Percentiles rank a stretch among this genome's conserved stretches.
phyloP scores from a whole-genome alignment of 768 basidiomycete genomes.

The Xerocomellus chrysenteron region DNA sequence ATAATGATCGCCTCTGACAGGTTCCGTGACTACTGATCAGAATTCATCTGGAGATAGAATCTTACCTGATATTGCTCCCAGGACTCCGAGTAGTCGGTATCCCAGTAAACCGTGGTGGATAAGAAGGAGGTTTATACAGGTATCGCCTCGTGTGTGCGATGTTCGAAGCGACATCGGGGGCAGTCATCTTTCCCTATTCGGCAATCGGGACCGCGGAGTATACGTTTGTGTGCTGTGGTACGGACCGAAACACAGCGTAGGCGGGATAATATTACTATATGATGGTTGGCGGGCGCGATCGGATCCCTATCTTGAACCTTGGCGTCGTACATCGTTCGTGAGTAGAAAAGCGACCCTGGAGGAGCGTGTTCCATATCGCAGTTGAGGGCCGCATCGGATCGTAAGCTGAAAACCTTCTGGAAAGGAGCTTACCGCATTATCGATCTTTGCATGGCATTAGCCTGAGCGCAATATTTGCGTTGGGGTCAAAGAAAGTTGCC shows the following conservation, averaged over 20 bases:
- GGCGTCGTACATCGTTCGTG: not conserved
- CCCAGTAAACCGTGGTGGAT: not conserved
- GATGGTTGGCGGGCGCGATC: not conserved
- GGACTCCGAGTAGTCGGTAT: not conserved
- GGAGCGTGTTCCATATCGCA: not conserved
- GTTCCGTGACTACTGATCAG: not conserved
- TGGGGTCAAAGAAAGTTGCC: not conserved
- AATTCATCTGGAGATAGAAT: not conserved
- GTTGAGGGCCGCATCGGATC: not conserved
- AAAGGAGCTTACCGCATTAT: not conserved
- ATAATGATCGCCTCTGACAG: not conserved
- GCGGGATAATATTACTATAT: not conserved
- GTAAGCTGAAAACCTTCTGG: not conserved
- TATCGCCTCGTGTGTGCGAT: conserved; percentile 1
- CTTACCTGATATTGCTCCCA: not conserved
- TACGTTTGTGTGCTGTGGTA: not conserved
- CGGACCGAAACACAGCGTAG: not conserved
- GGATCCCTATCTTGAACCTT: not conserved
- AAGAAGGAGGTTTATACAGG: not conserved
- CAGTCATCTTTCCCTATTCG: not conserved
- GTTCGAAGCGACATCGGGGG: not conserved
- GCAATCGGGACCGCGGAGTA: not conserved
- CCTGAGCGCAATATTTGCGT: not conserved
- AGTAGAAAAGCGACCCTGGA: not conserved
- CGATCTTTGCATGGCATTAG: not conserved